A percentile compares a stretch with the other conserved stretches of the same genome.
These are phyloP conservation scores for Penicillium palitans DNA, from an alignment of 2,329 filamentous ascomycete species.

Conservation along the genomic window DNA sequence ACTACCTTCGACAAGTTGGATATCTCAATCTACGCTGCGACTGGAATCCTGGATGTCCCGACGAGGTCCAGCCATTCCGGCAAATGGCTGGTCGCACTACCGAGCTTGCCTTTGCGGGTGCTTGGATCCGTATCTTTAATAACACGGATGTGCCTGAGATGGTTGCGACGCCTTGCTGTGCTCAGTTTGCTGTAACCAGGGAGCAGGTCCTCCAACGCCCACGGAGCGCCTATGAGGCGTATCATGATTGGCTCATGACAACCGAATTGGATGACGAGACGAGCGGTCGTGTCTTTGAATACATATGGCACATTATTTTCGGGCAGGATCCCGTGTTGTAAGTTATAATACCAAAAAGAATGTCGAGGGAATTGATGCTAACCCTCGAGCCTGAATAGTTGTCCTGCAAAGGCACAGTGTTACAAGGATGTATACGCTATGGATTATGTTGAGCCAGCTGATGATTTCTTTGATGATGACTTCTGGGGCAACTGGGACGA, in stretches of 20 bases:
- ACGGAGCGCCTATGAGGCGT: conserved; percentile 54
- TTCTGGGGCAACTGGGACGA: conserved; percentile 7
- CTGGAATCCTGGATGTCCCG: conserved; percentile 36
- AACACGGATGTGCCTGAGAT: conserved; percentile 47
- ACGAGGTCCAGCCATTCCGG: conserved; percentile 35
- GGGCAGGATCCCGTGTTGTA: conserved; percentile 44
- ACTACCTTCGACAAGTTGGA: conserved; percentile 52
- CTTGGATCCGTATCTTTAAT: conserved; percentile 33
- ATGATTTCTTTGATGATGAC: conserved; percentile 6
- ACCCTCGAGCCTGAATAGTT: conserved; percentile 18
- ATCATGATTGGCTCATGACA: conserved; percentile 59
- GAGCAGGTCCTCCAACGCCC: conserved; percentile 53
- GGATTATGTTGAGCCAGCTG: conserved; percentile 12
- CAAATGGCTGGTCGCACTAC: conserved; percentile 20
- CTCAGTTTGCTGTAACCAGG: conserved; percentile 63
- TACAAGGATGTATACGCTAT: conserved; percentile 31
- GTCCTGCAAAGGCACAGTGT: conserved; percentile 29
- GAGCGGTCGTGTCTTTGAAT: conserved; percentile 63
- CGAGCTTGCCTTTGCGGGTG: conserved; percentile 32
- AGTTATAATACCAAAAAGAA: conserved; percentile 17
- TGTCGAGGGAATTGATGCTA: conserved; percentile 2
- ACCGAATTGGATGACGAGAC: conserved; percentile 56
- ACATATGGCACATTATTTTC: conserved; percentile 63
- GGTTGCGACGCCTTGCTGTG: conserved; percentile 60
- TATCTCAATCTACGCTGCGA: conserved; percentile 61